phyloP scores from a whole-genome alignment of 164 flowering plant species.

The Litsea cubeba region DNA sequence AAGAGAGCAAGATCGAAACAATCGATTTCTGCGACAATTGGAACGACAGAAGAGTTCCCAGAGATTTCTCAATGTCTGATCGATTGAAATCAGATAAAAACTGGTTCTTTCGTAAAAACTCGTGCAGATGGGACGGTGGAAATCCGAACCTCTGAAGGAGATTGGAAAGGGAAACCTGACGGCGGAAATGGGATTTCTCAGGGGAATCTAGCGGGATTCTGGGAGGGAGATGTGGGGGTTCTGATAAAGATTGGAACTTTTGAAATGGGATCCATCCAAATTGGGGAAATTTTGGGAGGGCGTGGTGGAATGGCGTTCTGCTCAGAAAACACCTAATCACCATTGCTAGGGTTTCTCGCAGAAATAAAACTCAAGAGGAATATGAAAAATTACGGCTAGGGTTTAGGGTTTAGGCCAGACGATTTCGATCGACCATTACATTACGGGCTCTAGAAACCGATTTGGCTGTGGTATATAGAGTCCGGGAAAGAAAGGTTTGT shows the following conservation, averaged over 20 bases:
- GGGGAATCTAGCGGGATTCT: conserved; percentile 1
- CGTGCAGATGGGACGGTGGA: conserved; percentile 34
- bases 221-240: conserved; percentile 1
- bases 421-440: too few relatives aligned
- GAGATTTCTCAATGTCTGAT: conserved; percentile 43
- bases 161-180: conserved; percentile 32
- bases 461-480: too few relatives aligned
- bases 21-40: conserved; percentile 41
- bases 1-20: conserved; percentile 36
- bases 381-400: too few relatives aligned
- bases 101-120: conserved; percentile 37
- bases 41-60: conserved; percentile 40
- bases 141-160: conserved; percentile 65
- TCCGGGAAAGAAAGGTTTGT: too few relatives aligned
- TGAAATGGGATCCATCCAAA: background rate
- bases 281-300: background rate
- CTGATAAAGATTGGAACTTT: conserved; percentile 14
- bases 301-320: background rate
- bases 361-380: too few relatives aligned
- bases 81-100: conserved; percentile 32
- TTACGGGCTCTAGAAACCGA: too few relatives aligned
- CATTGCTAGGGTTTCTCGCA: conserved; percentile 8
- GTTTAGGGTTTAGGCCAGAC: too few relatives aligned
- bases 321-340: conserved; percentile 14
- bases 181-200: conserved; percentile 26